Conservation (phyloP, 495 filamentous ascomycete species). For the Tuber borchii region DNA sequence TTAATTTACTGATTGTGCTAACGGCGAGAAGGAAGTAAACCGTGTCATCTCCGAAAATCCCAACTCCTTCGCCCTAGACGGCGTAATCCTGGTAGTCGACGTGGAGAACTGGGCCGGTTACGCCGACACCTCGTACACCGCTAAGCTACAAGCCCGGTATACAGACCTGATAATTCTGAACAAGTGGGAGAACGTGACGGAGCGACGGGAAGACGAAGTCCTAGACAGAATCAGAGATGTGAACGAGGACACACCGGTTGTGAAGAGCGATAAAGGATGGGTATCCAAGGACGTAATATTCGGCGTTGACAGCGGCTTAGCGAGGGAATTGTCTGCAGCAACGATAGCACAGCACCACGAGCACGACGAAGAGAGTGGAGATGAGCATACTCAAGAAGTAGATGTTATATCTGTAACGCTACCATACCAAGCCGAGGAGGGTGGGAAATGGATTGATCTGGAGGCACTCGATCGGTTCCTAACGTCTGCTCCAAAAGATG, state of each 20-base stretch:
- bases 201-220: slow-evolving; percentile 70
- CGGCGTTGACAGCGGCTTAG: slow-evolving; percentile 68
- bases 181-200: slow-evolving; percentile 77
- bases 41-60: slow-evolving; percentile 60
- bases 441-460: slow-evolving; percentile 53
- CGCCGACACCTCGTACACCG: slow-evolving; percentile 77
- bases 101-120: slow-evolving; percentile 97
- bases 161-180: slow-evolving; percentile 93
- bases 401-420: slow-evolving; percentile 78
- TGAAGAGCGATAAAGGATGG: slow-evolving; percentile 69
- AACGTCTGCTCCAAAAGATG: slow-evolving; percentile 68
- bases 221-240: slow-evolving; percentile 80
- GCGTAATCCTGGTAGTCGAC: slow-evolving; percentile 86
- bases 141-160: slow-evolving; percentile 77
- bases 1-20: slow-evolving; percentile 16
- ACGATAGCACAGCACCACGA: slow-evolving; percentile 24
- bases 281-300: slow-evolving; percentile 72
- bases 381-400: slow-evolving; percentile 72
- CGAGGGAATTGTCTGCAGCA: slow-evolving; percentile 20
- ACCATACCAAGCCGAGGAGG: slow-evolving; percentile 42
- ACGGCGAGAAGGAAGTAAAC: slow-evolving; percentile 55
- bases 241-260: slow-evolving; percentile 69
- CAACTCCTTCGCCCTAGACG: slow-evolving; percentile 68
- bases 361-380: slow-evolving; percentile 47
- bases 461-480: slow-evolving; percentile 61